These are phyloP conservation scores for Ascocoryne sarcoides DNA, from an alignment of 2,329 filamentous ascomycete genomes.

Conservation along the genomic window DNA sequence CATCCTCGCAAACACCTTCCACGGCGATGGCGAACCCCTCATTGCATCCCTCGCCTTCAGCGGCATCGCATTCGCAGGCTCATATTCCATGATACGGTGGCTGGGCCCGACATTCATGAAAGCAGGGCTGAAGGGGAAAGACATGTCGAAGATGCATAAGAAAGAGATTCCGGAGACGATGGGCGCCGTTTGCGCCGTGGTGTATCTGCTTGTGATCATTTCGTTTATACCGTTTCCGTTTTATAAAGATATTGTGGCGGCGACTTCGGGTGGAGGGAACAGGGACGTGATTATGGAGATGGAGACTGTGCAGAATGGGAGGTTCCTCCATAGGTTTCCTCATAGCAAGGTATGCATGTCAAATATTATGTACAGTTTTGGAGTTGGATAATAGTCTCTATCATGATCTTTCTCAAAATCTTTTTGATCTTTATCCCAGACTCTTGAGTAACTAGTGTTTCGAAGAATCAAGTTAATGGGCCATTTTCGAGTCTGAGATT, in stretches of 20 bases:
- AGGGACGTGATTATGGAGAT: slow-evolving; percentile 63
- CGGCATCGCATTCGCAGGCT: slow-evolving; percentile 70
- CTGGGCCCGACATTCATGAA: slow-evolving; percentile 82
- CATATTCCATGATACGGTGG: slow-evolving; percentile 86
- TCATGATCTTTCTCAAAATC: neutral
- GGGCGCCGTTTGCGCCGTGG: slow-evolving; percentile 86
- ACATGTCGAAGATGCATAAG: slow-evolving; percentile 70
- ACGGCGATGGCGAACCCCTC: slow-evolving; percentile 76
- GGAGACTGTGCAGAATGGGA: slow-evolving; percentile 53
- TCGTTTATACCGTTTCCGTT: slow-evolving; percentile 94
- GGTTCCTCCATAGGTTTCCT: slow-evolving; percentile 84
- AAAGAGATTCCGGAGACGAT: slow-evolving; percentile 89
- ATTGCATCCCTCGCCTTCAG: slow-evolving; percentile 83
- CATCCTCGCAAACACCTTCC: slow-evolving; percentile 72
- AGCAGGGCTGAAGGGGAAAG: slow-evolving; percentile 80
- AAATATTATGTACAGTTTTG: neutral
- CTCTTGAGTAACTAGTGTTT: neutral
- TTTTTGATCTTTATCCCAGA: too few relatives aligned
- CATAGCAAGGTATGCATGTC: slow-evolving; percentile 67
- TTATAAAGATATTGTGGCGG: slow-evolving; percentile 94
- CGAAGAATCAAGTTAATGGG: neutral
- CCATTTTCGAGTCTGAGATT: neutral
- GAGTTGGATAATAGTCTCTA: neutral
- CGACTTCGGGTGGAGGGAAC: slow-evolving; percentile 89
- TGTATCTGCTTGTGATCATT: slow-evolving; percentile 84